Evolutionary conservation across 352 stramenopile species (phyloP).

Genomic region (Globisporangium spiculum): DNA sequence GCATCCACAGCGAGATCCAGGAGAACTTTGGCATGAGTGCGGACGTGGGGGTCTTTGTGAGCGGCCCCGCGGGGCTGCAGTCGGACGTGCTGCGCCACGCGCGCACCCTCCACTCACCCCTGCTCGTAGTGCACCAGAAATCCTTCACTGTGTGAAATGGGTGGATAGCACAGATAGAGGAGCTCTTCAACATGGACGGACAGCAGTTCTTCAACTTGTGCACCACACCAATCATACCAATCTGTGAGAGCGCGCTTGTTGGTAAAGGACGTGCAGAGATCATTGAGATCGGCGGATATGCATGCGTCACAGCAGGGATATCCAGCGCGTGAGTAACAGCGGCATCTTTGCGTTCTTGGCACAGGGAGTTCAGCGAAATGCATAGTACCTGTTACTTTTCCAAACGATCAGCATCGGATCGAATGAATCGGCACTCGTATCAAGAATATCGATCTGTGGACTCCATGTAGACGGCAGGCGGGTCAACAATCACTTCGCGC

Average conservation of each 20-base stretch:
- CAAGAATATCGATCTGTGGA: background rate
- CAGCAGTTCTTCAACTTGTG: background rate
- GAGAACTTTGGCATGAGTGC: conserved; percentile 46
- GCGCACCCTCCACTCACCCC: conserved; percentile 28
- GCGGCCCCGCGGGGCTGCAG: conserved; percentile 41
- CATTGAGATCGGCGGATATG: background rate
- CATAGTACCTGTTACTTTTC: background rate
- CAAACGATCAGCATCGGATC: background rate
- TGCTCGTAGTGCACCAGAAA: conserved; percentile 42
- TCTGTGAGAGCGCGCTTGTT: background rate
- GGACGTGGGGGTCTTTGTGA: conserved; percentile 41
- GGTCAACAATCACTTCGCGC: no score
- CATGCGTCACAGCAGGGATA: background rate
- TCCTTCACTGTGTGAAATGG: conserved; percentile 39
- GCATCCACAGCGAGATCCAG: conserved; percentile 44
- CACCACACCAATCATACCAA: background rate
- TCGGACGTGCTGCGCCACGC: conserved; percentile 27
- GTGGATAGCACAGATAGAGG: background rate
- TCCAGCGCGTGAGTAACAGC: background rate
- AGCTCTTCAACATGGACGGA: background rate
- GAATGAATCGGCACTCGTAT: background rate
- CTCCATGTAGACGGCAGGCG: no score
- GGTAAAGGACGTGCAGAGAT: background rate
- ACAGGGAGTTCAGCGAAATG: background rate
- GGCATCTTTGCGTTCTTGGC: background rate